Percentiles rank a stretch among this genome's conserved stretches.
Evolutionary conservation across 495 filamentous ascomycete genomes (phyloP).

Genomic region (Bathelium albidoporum): DNA sequence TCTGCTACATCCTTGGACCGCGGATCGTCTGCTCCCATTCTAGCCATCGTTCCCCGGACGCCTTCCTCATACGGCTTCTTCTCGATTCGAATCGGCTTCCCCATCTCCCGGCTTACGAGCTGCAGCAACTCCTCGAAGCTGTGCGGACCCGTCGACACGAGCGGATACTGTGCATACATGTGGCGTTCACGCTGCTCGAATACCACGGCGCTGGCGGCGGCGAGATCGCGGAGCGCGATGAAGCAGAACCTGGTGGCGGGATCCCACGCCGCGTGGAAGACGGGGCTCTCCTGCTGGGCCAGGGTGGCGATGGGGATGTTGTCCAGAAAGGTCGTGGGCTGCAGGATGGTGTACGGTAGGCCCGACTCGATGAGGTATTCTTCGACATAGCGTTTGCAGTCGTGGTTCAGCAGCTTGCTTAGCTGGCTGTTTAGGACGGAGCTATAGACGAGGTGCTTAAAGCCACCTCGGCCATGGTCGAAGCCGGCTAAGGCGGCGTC

Average conservation of each 20-base stretch:
- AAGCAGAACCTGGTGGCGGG: constrained; percentile 17
- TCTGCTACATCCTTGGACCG: constrained; percentile 19
- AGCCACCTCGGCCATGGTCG: constrained; percentile 5
- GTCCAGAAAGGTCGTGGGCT: constrained; percentile 30
- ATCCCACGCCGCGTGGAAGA: constrained; percentile 10
- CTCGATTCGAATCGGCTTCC: constrained; percentile 14
- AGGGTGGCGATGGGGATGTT: constrained; percentile 19
- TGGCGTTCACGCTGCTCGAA: constrained; percentile 26
- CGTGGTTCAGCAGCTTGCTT: constrained; percentile 29
- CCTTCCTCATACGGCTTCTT: constrained; percentile 5
- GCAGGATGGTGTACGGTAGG: constrained; percentile 28
- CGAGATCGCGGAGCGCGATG: constrained; percentile 22
- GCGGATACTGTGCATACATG: constrained; percentile 26
- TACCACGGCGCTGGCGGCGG: constrained; percentile 14
- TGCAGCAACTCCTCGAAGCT: constrained; percentile 5
- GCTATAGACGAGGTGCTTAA: constrained; percentile 28
- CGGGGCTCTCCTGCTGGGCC: constrained; percentile 14
- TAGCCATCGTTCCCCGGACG: not conserved
- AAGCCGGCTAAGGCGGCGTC: constrained; percentile 21
- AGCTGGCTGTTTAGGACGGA: constrained; percentile 24
- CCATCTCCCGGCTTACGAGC: constrained; percentile 12
- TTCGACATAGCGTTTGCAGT: constrained; percentile 29
- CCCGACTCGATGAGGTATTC: constrained; percentile 26
- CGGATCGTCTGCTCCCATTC: constrained; percentile 8
- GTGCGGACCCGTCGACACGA: constrained; percentile 19